Evolutionary conservation across 331 rosid species (phyloP).

Genomic region (Acacia concinna): DNA sequence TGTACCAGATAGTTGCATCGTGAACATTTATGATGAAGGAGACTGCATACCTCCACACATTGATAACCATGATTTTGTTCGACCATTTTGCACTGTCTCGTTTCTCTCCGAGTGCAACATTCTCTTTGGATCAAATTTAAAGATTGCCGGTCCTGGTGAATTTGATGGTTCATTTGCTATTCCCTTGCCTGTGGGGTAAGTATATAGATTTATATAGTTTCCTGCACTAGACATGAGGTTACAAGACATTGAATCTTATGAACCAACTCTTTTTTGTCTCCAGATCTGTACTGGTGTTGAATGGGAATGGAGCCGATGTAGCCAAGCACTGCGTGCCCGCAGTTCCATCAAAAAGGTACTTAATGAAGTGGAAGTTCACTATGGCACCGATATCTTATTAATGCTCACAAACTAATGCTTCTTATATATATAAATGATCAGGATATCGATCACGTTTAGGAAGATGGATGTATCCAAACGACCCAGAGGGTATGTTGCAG

Average conservation of each 20-base stretch:
- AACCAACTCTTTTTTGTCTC: slow-evolving; percentile 20
- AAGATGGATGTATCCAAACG: slow-evolving; percentile 72
- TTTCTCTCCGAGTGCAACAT: slow-evolving; percentile 84
- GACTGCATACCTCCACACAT: slow-evolving; percentile 96
- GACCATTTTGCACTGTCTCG: slow-evolving; percentile 93
- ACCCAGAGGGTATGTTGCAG: slow-evolving; percentile 51
- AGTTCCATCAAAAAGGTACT: slow-evolving; percentile 75
- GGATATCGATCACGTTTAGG: slow-evolving; percentile 95
- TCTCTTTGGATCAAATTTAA: slow-evolving; percentile 73
- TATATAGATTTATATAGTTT: slow-evolving; percentile 10
- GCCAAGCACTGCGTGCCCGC: slow-evolving; percentile 97
- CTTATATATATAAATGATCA: slow-evolving; percentile 16
- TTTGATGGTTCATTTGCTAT: slow-evolving; percentile 59
- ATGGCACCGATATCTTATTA: slow-evolving; percentile 6
- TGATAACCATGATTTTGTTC: slow-evolving; percentile 89
- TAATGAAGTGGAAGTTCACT: slow-evolving; percentile 13
- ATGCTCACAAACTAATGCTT: slow-evolving; percentile 16
- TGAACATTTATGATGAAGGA: slow-evolving; percentile 87
- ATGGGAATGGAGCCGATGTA: slow-evolving; percentile 87
- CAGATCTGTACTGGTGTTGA: slow-evolving; percentile 94
- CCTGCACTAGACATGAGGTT: not conserved
- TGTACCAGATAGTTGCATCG: slow-evolving; percentile 96
- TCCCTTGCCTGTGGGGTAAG: slow-evolving; percentile 87
- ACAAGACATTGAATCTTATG: slow-evolving; percentile 11
- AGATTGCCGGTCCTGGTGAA: slow-evolving; percentile 63